A percentile compares a stretch with the other conserved stretches of the same genome.
Evolutionary conservation across 1,139 yeast species (phyloP).

Genomic region (Diutina rugosa): DNA sequence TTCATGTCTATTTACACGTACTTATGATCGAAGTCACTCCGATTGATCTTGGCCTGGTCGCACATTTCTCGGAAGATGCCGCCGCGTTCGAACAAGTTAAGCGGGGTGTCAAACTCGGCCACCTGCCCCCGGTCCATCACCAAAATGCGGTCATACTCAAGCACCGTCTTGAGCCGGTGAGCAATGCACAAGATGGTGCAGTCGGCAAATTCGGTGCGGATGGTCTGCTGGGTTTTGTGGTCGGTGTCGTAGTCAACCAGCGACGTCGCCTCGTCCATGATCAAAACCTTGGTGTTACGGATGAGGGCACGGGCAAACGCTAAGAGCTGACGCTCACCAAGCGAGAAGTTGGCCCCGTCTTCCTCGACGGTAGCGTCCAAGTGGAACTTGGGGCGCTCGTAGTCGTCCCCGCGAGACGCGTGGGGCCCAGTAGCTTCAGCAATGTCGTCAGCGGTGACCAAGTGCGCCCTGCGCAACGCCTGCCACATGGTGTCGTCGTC

Average conservation of each 20-base stretch:
- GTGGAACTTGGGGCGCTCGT: constrained; percentile 34
- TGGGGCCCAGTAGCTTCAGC: constrained; percentile 3
- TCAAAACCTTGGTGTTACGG: constrained; percentile 49
- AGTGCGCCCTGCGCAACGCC: constrained; percentile 47
- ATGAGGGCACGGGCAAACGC: constrained; percentile 72
- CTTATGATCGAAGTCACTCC: constrained; percentile 1
- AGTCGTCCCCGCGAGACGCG: neutral
- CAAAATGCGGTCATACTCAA: constrained; percentile 50
- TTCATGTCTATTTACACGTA: neutral
- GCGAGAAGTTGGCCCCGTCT: constrained; percentile 62
- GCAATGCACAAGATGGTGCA: constrained; percentile 74
- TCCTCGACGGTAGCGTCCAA: constrained; percentile 56
- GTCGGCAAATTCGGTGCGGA: constrained; percentile 42
- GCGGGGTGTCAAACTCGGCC: constrained; percentile 37
- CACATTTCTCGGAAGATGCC: constrained; percentile 54
- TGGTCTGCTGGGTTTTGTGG: constrained; percentile 52
- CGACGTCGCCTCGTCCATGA: constrained; percentile 76
- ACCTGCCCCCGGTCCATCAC: constrained; percentile 47
- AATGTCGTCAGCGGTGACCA: constrained; percentile 25
- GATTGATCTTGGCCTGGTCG: constrained; percentile 9
- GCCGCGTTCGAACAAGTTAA: constrained; percentile 18
- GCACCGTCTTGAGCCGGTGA: constrained; percentile 59
- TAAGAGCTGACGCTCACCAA: constrained; percentile 67
- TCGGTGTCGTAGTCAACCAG: constrained; percentile 75
- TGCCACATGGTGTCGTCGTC: constrained; percentile 16